These are phyloP conservation scores for Cyberlindnera samutprakarnensis DNA, from an alignment of 805 yeast genomes.

Conservation along the genomic window DNA sequence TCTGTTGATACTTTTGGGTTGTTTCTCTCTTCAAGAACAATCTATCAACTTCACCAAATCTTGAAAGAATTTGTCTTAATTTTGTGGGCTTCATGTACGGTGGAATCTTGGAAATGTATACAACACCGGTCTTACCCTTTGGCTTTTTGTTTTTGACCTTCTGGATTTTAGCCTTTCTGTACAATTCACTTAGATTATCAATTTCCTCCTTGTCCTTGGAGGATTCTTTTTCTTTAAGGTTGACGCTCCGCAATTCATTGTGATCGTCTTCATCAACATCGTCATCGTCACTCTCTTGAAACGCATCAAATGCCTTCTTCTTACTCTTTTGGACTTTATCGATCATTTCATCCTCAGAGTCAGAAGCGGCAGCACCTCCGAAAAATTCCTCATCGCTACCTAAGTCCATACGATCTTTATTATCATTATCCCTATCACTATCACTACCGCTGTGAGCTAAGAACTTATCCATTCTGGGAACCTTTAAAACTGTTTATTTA, in stretches of 20 bases:
- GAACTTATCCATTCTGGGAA: constrained; percentile 16
- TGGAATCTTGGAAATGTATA: constrained; percentile 86
- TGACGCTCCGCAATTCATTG: constrained; percentile 1
- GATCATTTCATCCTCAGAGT: constrained; percentile 13
- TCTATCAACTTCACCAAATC: constrained; percentile 87
- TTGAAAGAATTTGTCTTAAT: constrained; percentile 66
- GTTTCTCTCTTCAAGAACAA: constrained; percentile 85
- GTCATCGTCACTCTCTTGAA: constrained; percentile 15
- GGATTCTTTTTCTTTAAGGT: background rate
- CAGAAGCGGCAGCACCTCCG: constrained; percentile 3
- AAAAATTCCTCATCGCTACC: constrained; percentile 22
- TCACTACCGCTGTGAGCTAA: constrained; percentile 8
- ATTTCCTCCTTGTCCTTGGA: constrained; percentile 16
- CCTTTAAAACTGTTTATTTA: background rate
- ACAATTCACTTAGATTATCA: constrained; percentile 30
- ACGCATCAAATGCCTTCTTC: constrained; percentile 13
- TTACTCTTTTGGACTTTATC: constrained; percentile 10
- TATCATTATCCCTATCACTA: constrained; percentile 7
- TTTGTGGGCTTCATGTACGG: constrained; percentile 97
- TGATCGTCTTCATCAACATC: constrained; percentile 16
- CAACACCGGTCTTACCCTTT: constrained; percentile 74
- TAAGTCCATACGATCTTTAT: no score
- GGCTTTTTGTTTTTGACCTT: constrained; percentile 50
- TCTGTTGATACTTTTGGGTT: constrained; percentile 46
- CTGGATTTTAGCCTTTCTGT: constrained; percentile 50